Base-by-base conservation (phyloP, 2,329 filamentous ascomycete species). In the Colletotrichum sp. region DNA sequence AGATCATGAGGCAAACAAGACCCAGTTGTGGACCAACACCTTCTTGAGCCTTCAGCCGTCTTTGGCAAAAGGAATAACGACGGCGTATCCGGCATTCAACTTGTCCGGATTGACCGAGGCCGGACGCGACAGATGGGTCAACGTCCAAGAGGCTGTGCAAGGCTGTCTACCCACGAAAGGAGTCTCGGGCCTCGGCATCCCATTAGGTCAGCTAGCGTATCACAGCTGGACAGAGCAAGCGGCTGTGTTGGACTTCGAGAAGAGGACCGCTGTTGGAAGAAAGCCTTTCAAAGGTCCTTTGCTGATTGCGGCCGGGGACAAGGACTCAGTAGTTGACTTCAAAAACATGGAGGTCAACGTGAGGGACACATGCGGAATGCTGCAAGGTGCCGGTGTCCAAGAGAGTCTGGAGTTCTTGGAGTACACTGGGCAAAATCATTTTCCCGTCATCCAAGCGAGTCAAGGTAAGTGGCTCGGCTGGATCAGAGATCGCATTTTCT, bases 331-430 rank as follows among this genome's bases (percentile, higher is more conserved):
- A 52, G 44, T 52, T 9, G 44, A 21, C 44, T 52, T 52, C 44
- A 52, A 52, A 24, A 52, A 52, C 2, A 3, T 52, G n/a, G n/a
- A 21, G n/a, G 44, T 0, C 44, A 52, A 52, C 44, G n/a, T 52
- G 10, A 52, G 44, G 44, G 44, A 52, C 4, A 52, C n/a, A 3
- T 52, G 44, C n/a, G 44, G 4, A 52, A 8, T 52, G n/a, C 12
- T 52, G 4, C 44, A 52, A 0, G 4, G n/a, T 2, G 44, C n/a
- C 0, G 10, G 1, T 8, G 6, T 24, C 5, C 44, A 24, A 0
- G 44, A 21, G 4, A 24, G 44, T 52, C 6, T 52, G 44, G 44
- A 52, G 44, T 52, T 52, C 6, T 0, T 52, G 44, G 44, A 24
- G 44, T 52, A 21, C 44, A 52, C 2, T 52, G 44, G 10, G n/a